Conservation (phyloP, 2,329 filamentous ascomycete genomes). For the Penicillium olsonii region DNA sequence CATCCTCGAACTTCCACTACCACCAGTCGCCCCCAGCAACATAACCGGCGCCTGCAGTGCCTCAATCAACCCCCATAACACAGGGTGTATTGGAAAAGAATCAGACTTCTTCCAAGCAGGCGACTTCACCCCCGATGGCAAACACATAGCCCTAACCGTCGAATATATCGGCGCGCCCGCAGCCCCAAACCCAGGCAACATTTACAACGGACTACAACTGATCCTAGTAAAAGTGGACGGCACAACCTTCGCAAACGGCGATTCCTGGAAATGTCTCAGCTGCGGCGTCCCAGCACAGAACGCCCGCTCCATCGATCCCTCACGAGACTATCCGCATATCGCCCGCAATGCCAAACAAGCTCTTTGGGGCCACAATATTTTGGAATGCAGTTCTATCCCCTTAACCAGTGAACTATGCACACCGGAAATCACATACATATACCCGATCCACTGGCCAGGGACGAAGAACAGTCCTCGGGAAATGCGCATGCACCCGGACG, state of each 20-base stretch:
- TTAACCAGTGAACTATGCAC: slow-evolving; percentile 42
- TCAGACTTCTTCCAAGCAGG: slow-evolving; percentile 28
- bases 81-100: slow-evolving; percentile 39
- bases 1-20: slow-evolving; percentile 40
- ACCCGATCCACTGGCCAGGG: slow-evolving; percentile 44
- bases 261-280: slow-evolving; percentile 52
- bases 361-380: slow-evolving; percentile 28
- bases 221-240: slow-evolving; percentile 48
- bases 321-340: slow-evolving; percentile 46
- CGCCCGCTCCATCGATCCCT: slow-evolving; percentile 18
- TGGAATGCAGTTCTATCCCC: slow-evolving; percentile 41
- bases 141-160: slow-evolving; percentile 44
- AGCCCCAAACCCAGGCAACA: slow-evolving; percentile 41
- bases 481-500: slow-evolving; percentile 50
- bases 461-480: slow-evolving; percentile 42
- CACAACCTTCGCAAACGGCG: slow-evolving; percentile 46
- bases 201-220: slow-evolving; percentile 46
- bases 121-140: slow-evolving; percentile 47
- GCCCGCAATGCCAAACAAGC: slow-evolving; percentile 43
- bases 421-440: slow-evolving; percentile 40
- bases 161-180: slow-evolving; percentile 48
- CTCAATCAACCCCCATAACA: slow-evolving; percentile 36
- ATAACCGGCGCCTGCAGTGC: slow-evolving; percentile 35
- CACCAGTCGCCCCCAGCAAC: slow-evolving; percentile 34
- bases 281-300: slow-evolving; percentile 45